Conservation (phyloP, 176 grass and related monocot genomes). For the Stipa capillata region DNA sequence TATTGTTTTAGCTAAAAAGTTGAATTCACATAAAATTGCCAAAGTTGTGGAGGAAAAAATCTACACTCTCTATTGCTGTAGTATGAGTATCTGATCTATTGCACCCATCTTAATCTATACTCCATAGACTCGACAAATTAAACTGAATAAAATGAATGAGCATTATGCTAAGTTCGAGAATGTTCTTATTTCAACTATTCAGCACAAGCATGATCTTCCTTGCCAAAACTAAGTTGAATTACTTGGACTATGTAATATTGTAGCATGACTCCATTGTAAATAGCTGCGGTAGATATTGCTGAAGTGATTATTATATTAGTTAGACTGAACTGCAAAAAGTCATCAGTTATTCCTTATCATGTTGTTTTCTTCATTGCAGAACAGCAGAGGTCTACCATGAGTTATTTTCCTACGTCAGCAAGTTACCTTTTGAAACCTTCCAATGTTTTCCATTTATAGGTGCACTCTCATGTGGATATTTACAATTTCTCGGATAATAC, state of each 20-base stretch:
- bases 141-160: neutral
- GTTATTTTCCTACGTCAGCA: slow-evolving; percentile 1
- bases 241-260: neutral
- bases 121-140: neutral
- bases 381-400: neutral
- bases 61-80: neutral
- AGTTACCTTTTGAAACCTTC: neutral
- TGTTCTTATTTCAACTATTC: neutral
- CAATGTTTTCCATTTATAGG: slow-evolving; percentile 37
- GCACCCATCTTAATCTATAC: neutral
- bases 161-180: neutral
- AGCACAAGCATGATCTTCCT: neutral
- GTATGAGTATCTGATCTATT: neutral
- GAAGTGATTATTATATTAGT: neutral
- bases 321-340: neutral
- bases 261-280: neutral
- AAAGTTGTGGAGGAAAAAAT: neutral
- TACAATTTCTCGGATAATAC: slow-evolving; percentile 91
- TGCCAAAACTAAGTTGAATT: neutral
- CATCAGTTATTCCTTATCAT: neutral
- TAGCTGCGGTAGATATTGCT: neutral
- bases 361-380: neutral
- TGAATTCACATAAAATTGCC: neutral
- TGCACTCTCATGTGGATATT: slow-evolving; percentile 93
- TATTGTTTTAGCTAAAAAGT: neutral